Evolutionary conservation across 2,329 filamentous ascomycete species (phyloP), one percentile per base, ranked within the genome.

Genomic region (Drechslera avenae): DNA sequence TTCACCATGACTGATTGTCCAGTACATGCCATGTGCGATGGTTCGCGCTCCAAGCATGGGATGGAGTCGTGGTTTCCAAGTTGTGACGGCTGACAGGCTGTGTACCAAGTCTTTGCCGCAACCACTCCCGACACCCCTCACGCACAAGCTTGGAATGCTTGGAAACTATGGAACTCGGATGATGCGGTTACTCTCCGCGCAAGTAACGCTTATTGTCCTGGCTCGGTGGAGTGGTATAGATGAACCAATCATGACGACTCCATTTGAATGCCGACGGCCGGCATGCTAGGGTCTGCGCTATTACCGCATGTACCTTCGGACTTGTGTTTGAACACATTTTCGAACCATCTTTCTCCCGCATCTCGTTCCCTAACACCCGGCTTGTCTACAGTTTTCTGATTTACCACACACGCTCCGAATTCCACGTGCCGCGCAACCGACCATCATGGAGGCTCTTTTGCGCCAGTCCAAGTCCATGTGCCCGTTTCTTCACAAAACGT

Each of bases 381-480:
- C 16, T 28, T 28, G 26, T 12, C 12, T 28, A 8, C 10, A 10
- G 9, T 28, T 10, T 10, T 10, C 26, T 28, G 26, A 13, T 28
- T 28, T 33, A 23, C 30, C 21, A 33, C 36, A 42, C 17, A 34
- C 13, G 30, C 39, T 21, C 3, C n/a, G 18, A 21, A 21, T 21
- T 39, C 31, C 16, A 36, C 34, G 28, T 36, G 21, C 41, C 37
- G 18, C 49, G 50, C 49, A 52, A 61, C 61, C 66, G 53, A 53
- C 56, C 60, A 69, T 49, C 57, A 99, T 99, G 94, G 94, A 99
- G 82, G 84, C 90, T 68, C 86, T 97, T 67, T 86, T 97, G 69
- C 91, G 91, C 76, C 92, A 97, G 78, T 97, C 92, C 74, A 91
- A 92, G 83, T 86, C 89, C 73, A 89, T 99, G 87, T 99, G 94